Base-by-base conservation (phyloP, 1,284 basidiomycete genomes). In the Fistulinella staudtii region DNA sequence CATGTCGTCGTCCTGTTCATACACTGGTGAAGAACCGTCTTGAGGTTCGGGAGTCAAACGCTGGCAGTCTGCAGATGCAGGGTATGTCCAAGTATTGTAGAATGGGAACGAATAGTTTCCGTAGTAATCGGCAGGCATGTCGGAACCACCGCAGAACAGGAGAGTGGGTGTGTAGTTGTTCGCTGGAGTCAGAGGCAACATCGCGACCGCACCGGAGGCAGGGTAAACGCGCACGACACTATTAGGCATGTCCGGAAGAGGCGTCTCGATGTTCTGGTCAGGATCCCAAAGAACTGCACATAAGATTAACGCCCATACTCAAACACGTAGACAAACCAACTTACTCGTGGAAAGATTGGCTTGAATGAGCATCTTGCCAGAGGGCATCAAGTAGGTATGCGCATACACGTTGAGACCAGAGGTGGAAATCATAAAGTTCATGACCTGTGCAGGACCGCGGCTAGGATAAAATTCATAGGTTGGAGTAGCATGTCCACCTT, bases 331-430 rank as follows among this genome's bases (percentile, higher is more conserved):
- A 2, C 8, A 8, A 35, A 8, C 65, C 60, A 39, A 73, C 76
- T 48, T 58, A 81, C 84, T 79, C 4, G 85, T 85, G 47, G 82
- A 94, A 60, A 75, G 70, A 60, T 93, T 92, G 4, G 91, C 87
- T 63, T 95, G 92, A 33, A 94, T 73, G 56, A 94, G 80, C 69
- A 89, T 75, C 56, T 81, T 82, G 40, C 92, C 92, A 1, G 86
- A 89, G 2, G 89, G 80, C 71, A 96, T 77, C 40, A 94, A 75
- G 78, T 79, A 95, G 1, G 87, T 82, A 54, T 92, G 82, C 0
- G 91, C 80, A 55, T 94, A 97, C 5, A 93, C 75, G 68, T 97
- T 97, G 57, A 94, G 77, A 39, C 93, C 93, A 29, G 89, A 86
- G 0, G 93, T 92, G 33, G 79, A 74, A 49, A 79, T 67, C 69